These are phyloP conservation scores for Psilocybe subaeruginosa DNA, from an alignment of 768 basidiomycete species.

Conservation along the genomic window DNA sequence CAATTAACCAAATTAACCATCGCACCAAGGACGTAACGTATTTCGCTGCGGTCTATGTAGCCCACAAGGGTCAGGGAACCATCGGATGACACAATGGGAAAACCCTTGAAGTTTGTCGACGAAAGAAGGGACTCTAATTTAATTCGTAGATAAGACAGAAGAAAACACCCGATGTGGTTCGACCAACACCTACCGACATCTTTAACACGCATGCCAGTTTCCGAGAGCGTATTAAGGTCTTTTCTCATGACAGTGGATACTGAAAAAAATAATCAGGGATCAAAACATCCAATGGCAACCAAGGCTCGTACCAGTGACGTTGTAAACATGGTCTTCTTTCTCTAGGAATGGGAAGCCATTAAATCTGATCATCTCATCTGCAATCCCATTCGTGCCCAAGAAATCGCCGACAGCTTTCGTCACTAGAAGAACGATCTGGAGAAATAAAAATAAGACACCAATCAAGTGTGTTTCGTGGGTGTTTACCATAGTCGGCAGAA, in stretches of 20 bases:
- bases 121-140: slow-evolving; percentile 73
- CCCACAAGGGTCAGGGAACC: slow-evolving; percentile 69
- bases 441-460: slow-evolving; percentile 16
- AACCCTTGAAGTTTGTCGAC: slow-evolving; percentile 83
- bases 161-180: background rate
- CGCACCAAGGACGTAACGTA: slow-evolving; percentile 84
- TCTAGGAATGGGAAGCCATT: slow-evolving; percentile 98
- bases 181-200: slow-evolving; percentile 71
- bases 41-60: slow-evolving; percentile 86
- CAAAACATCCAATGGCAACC: slow-evolving; percentile 3
- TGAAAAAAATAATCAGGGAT: slow-evolving; percentile 29
- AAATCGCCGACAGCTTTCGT: slow-evolving; percentile 98
- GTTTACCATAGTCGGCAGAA: slow-evolving; percentile 93
- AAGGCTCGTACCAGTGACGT: slow-evolving; percentile 74
- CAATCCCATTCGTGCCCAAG: slow-evolving; percentile 91
- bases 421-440: slow-evolving; percentile 91
- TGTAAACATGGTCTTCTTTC: slow-evolving; percentile 91
- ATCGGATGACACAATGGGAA: slow-evolving; percentile 80
- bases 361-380: slow-evolving; percentile 96
- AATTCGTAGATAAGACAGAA: slow-evolving; percentile 11
- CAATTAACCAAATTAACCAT: slow-evolving; percentile 5
- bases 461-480: background rate
- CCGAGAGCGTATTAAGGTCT: slow-evolving; percentile 73
- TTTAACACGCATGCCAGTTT: slow-evolving; percentile 73
- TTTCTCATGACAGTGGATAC: slow-evolving; percentile 91